Base-by-base conservation (phyloP, 768 basidiomycete genomes). In the Harrya chromipes region DNA sequence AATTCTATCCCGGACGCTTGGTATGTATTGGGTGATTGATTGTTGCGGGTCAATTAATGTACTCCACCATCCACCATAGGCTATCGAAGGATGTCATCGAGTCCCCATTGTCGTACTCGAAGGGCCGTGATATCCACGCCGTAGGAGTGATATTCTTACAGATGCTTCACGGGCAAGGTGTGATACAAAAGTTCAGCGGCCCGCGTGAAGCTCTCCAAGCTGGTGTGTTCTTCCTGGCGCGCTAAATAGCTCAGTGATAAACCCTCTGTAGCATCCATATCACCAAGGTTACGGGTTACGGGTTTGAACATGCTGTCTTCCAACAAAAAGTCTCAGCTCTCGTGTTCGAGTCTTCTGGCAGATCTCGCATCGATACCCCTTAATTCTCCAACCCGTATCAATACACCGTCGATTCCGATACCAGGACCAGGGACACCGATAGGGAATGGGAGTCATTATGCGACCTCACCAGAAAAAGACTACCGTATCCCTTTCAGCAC, bases 151-250 rank as follows among this genome's bases (percentile, higher is more conserved):
- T 92, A 2, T 71, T 94, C 34, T 59, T 93, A 44, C 90, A 94
- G 67, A 91, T 95, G 89, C 67, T 95, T 12, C 70, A 84, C n/a
- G 94, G 94, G 0, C 68, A 83, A 44, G 80, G 88, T 54, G 84
- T 88, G 9, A 77, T 75, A 47, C 73, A 59, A 24, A 72, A 74
- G 38, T 87, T 74, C 57, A 66, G 70, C 24, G 79, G 82, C 48
- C 75, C 80, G 3, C 76, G 80, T 14, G 71, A 74, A 21, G 87
- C 85, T 4, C 67, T 89, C 8, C 73, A 75, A 47, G 73, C 73
- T 41, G 74, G 87, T 86, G 24, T 14, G 62, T 44, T 1, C 29
- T 36, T 35, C 29, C 14, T 63, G 24, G n/a, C 49, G 16, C n/a
- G 17, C 4, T 11, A 9, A 48, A 26, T 17, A 10, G 8, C 4